Evolutionary conservation across 1,284 basidiomycete genomes (phyloP), one percentile per base, ranked within the genome.

Genomic region (Microstroma glucosiphilum): DNA sequence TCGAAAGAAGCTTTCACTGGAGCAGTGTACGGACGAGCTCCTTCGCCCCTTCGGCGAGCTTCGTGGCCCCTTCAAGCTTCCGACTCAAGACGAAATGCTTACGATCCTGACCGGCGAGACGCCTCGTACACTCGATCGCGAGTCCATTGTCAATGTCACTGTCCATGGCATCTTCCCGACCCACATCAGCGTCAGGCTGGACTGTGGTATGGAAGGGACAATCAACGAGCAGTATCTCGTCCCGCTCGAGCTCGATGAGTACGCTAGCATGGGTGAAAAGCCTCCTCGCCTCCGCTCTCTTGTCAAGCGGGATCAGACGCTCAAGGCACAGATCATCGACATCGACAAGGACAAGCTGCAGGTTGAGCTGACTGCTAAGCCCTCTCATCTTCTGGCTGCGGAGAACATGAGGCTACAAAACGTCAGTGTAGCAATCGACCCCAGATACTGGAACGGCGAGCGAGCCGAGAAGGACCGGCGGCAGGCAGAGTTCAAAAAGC

Each of bases 81-180:
- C 92, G 1, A 82, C 80, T 15, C 82, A 86, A 11, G 89, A 88
- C 87, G 90, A 96, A 65, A 85, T 96, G 23, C 82, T 98, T 71
- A 92, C 90, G 6, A 96, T 96, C 91, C 85, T 98, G 62, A 94
- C 91, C 21, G 92, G 94, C 37, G 94, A 98, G 82, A 93, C 91
- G 1, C 80, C 82, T 57, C 83, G 86, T 55, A 94, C 92, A 2
- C 83, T 98, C 59, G 85, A 85, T 56, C 81, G 85, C 56, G 91
- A 92, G 59, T 83, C 91, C 55, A 88, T 94, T 67, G 86, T 99
- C 58, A 90, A 93, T 1, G 92, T 89, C 19, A 64, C 66, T 40
- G 87, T 93, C 40, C 80, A 85, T 40, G 85, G 88, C 40, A 82
- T 86, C 26, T 84, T 85, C 62, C 81, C 80, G 17, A 81, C 82